phyloP scores from a whole-genome alignment of 2,329 filamentous ascomycete species.

The Pyricularia sp. region DNA sequence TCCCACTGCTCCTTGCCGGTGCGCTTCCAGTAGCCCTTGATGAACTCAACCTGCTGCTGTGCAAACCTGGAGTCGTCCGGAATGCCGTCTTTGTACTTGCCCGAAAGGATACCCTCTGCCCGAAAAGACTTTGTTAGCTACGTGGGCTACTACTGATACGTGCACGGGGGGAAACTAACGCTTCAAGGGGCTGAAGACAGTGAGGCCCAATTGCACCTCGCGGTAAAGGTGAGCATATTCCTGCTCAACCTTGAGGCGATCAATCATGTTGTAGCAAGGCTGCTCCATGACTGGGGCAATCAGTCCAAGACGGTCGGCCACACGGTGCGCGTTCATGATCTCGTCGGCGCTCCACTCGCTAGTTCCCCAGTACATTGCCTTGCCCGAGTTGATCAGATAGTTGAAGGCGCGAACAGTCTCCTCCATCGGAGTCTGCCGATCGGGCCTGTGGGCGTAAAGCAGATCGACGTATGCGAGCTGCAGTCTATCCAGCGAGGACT shows the following conservation, averaged over 20 bases:
- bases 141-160: not conserved
- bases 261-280: slow-evolving; percentile 57
- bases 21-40: slow-evolving; percentile 41
- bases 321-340: slow-evolving; percentile 53
- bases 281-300: slow-evolving; percentile 59
- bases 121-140: slow-evolving; percentile 11
- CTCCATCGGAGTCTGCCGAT: slow-evolving; percentile 59
- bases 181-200: slow-evolving; percentile 43
- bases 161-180: not conserved
- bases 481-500: slow-evolving; percentile 46
- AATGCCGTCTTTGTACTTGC: slow-evolving; percentile 56
- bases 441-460: slow-evolving; percentile 61
- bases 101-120: slow-evolving; percentile 41
- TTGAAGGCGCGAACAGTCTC: slow-evolving; percentile 65
- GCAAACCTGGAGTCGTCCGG: slow-evolving; percentile 51
- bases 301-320: slow-evolving; percentile 48
- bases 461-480: slow-evolving; percentile 56
- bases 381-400: slow-evolving; percentile 56
- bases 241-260: slow-evolving; percentile 39
- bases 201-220: slow-evolving; percentile 45
- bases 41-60: slow-evolving; percentile 44
- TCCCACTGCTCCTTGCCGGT: slow-evolving; percentile 45
- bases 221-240: slow-evolving; percentile 49
- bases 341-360: slow-evolving; percentile 63
- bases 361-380: slow-evolving; percentile 65